Evolutionary conservation across 495 filamentous ascomycete genomes (phyloP), one percentile per base, ranked within the genome.

Genomic region (Lasiosphaeris hirsuta): DNA sequence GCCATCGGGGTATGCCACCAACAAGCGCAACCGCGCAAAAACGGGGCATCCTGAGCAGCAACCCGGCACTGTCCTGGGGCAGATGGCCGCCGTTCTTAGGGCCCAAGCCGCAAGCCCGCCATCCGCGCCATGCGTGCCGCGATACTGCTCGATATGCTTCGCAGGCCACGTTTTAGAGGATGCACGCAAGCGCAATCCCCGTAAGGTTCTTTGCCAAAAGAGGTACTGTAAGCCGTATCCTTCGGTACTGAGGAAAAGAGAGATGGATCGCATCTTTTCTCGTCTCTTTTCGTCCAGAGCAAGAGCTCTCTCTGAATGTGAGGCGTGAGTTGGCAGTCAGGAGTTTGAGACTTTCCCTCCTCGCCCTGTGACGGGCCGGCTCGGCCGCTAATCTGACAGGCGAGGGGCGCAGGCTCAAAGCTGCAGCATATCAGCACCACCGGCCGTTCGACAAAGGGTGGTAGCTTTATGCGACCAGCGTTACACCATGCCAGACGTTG

Each of bases 371-470:
- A n/a, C 23, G 34, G 53, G 42, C 38, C 34, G 10, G 18, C 5
- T 35, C 18, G 45, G 37, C 41, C 36, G 47, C 42, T 58, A 49
- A 58, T 63, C 61, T 59, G 61, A 59, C 61, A 59, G 43, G 51
- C 57, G 57, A 53, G 61, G 44, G 61, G 56, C 56, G 60, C 56
- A 63, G 60, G 23, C 46, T 40, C 33, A 34, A 43, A 37, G 48
- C 48, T 57, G 55, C 55, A 39, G 44, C 14, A 56, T 23, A 56
- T 50, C 36, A 34, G 56, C 51, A 37, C 34, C 51, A 55, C 43
- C 48, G 46, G 54, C 44, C 14, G 15, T 39, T 49, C 18, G 44
- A 52, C 41, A 55, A 11, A 49, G 56, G 52, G 41, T 41, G 35
- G 45, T 13, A 43, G 52, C 19, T 37, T 36, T 33, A 45, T 55